phyloP scores from a whole-genome alignment of 1,284 basidiomycete species.

The Exobasidium cylindrosporum region DNA sequence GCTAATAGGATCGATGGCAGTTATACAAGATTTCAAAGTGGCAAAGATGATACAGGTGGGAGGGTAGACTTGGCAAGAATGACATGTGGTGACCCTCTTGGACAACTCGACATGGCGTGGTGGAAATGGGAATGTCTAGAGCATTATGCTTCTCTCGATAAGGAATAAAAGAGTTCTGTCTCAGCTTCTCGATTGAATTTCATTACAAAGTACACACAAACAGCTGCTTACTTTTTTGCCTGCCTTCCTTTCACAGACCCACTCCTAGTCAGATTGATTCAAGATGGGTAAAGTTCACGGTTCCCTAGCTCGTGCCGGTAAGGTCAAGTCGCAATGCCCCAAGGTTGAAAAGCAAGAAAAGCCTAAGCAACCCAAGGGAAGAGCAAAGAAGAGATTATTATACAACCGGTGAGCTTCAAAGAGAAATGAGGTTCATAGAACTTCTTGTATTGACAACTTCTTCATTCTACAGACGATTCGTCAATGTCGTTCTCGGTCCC shows the following conservation, averaged over 20 bases:
- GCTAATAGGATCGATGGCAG: too few relatives aligned
- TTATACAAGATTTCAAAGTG: too few relatives aligned
- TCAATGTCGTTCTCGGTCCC: constrained; percentile 85
- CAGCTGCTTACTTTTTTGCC: neutral
- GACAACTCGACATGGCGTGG: too few relatives aligned
- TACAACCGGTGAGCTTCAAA: constrained; percentile 78
- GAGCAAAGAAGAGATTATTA: constrained; percentile 90
- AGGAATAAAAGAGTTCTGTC: too few relatives aligned
- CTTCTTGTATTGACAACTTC: neutral
- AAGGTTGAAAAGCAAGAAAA: constrained; percentile 91
- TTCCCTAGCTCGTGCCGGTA: constrained; percentile 98
- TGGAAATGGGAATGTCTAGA: too few relatives aligned
- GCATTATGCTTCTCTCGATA: too few relatives aligned
- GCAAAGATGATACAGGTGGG: too few relatives aligned
- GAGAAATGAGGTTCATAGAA: neutral
- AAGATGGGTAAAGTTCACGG: constrained; percentile 80
- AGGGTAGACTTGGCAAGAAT: too few relatives aligned
- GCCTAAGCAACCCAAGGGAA: constrained; percentile 92
- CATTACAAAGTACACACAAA: too few relatives aligned
- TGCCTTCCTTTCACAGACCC: neutral
- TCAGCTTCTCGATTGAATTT: too few relatives aligned
- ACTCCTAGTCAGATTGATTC: constrained; percentile 16
- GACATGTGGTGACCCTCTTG: too few relatives aligned
- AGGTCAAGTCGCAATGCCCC: constrained; percentile 96
- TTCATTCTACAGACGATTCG: constrained; percentile 65